phyloP scores from a whole-genome alignment of 1,139 yeast species.

The Saccharomycopsis crataegensis region DNA sequence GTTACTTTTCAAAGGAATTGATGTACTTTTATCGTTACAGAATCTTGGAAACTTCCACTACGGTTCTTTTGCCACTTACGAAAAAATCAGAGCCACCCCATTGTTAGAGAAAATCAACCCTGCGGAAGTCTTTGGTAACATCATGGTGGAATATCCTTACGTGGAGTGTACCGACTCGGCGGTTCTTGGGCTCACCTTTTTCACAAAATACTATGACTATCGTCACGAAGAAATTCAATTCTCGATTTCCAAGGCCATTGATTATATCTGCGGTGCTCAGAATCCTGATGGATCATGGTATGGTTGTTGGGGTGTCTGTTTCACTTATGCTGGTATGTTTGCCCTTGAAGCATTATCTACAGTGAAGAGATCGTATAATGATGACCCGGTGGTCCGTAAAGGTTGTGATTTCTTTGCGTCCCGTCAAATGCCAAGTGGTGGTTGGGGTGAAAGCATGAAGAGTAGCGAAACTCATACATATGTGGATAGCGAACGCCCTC shows the following conservation, averaged over 20 bases:
- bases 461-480: conserved; percentile 80
- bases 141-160: conserved; percentile 97
- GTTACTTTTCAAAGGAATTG: conserved; percentile 61
- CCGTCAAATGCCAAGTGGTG: conserved; percentile 83
- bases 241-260: conserved; percentile 67
- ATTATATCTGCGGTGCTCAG: conserved; percentile 64
- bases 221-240: conserved; percentile 54
- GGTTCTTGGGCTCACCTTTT: conserved; percentile 79
- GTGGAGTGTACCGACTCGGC: conserved; percentile 97
- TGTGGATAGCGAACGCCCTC: conserved; percentile 55
- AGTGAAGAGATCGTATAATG: conserved; percentile 55
- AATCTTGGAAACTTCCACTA: conserved; percentile 73
- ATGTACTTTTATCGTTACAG: conserved; percentile 60
- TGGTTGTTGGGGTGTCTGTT: conserved; percentile 98
- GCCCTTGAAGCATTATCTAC: conserved; percentile 86
- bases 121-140: conserved; percentile 95
- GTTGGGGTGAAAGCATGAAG: conserved; percentile 91
- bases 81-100: conserved; percentile 77
- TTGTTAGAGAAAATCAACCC: conserved; percentile 75
- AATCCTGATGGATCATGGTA: conserved; percentile 90
- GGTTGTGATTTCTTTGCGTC: conserved; percentile 82
- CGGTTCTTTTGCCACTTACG: conserved; percentile 94
- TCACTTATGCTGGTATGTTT: conserved; percentile 95
- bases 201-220: conserved; percentile 58
- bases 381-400: conserved; percentile 51